A percentile compares a stretch with the other conserved stretches of the same genome.
Conservation (phyloP, 176 grass and related monocot species). For the Themeda triandra region DNA sequence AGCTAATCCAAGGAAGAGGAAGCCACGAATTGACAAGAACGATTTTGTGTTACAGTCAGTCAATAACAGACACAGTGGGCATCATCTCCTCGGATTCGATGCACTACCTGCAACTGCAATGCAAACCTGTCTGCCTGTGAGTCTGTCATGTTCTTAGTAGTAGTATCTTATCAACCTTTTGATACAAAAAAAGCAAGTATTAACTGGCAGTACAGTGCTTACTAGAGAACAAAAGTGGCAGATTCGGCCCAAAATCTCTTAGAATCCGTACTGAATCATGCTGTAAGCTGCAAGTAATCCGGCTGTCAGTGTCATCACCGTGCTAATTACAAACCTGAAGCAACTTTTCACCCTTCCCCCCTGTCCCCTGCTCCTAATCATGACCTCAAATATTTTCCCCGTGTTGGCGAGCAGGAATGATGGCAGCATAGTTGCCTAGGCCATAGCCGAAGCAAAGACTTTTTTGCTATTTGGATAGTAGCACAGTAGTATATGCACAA, state of each 20-base stretch:
- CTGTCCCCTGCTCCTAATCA: neutral
- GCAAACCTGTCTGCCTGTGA: neutral
- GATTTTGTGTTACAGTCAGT: neutral
- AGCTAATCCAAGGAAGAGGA: neutral
- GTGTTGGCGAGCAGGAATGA: neutral
- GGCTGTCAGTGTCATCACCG: neutral
- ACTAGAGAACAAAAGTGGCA: constrained; percentile 23
- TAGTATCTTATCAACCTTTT: neutral
- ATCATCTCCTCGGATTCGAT: constrained; percentile 11
- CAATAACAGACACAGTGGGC: neutral
- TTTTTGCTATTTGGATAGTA: neutral
- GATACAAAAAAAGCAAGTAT: neutral
- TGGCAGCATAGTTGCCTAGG: neutral
- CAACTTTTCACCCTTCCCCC: neutral
- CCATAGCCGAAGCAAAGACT: neutral
- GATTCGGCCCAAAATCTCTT: neutral
- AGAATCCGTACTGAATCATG: constrained; percentile 3
- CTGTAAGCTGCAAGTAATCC: constrained; percentile 6
- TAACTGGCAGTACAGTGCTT: neutral
- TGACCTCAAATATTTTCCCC: no score
- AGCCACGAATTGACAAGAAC: neutral
- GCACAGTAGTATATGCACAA: no score
- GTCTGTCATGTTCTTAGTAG: neutral
- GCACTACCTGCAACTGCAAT: neutral
- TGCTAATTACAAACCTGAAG: no score